Base-by-base conservation (phyloP, 2,329 filamentous ascomycete genomes). In the Diaporthe capsici region DNA sequence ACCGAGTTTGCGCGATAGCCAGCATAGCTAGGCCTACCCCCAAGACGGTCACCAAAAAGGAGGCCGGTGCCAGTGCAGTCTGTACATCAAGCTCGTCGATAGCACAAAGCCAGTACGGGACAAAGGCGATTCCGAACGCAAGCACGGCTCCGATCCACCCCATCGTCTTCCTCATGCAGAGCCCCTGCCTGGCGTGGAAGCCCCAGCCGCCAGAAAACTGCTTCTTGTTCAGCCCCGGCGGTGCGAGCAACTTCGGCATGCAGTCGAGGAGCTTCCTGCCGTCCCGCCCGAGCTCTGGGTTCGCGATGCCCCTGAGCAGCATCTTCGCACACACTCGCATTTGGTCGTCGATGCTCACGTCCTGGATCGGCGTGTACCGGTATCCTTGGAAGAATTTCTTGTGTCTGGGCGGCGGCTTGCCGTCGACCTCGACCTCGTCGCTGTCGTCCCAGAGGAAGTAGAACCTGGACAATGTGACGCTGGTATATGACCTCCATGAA, bases 401-500 rank as follows among this genome's bases (percentile, higher is more conserved):
- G 49, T 22, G 1, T 49, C 3, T 25, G 15, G 10, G 22, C 1
- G 22, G 49, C 1, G 49, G 4, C 3, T 25, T 51, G 49, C 10
- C 1, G 4, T 51, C 49, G 0, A 25, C 49, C 10, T 51, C 22
- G n/a, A 51, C 49, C 22, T 13, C 22, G 22, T 51, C 49, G 12
- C 13, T 25, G 49, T 51, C 2, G 4, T 51, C 49, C 4, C 9
- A 51, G 3, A n/a, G 49, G 3, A 51, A 51, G n/a, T 51, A 4
- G 2, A 51, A 51, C 10, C 12, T 25, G 9, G 49, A 51, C 3
- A 51, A 25, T 25, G 12, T 2, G 49, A 51, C 22, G 44, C 44
- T 49, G 20, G 17, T 49, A 17, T 49, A 49, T 5, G 42, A 67
- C 61, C 61, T n/a, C 61, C 61, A 67, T 15, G 61, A 67, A 5